A percentile compares a stretch with the other conserved stretches of the same genome.
Conservation (phyloP, 768 basidiomycete genomes). For the Russula olivacea region DNA sequence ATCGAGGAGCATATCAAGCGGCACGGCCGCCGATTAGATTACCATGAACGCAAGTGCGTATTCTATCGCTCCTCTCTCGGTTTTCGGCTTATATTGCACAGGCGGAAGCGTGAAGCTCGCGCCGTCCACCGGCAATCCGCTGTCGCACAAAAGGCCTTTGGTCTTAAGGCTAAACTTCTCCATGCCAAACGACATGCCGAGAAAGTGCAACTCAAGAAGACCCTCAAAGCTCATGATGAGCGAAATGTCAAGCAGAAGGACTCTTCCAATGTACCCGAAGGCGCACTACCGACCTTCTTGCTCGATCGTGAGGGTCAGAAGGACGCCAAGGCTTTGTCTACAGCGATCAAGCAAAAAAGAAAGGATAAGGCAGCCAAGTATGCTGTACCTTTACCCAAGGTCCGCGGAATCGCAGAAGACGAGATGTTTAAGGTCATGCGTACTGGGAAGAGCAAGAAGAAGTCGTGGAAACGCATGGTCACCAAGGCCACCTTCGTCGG, state of each 20-base stretch:
- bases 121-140: slow-evolving; percentile 73
- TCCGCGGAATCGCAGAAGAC: slow-evolving; percentile 96
- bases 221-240: slow-evolving; percentile 99
- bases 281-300: slow-evolving; percentile 90
- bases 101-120: slow-evolving; percentile 80
- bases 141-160: slow-evolving; percentile 88
- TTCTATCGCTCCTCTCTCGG: not conserved
- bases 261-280: slow-evolving; percentile 74
- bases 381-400: slow-evolving; percentile 93
- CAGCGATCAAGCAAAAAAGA: slow-evolving; percentile 95
- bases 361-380: slow-evolving; percentile 99
- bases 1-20: slow-evolving; percentile 98
- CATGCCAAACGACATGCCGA: slow-evolving; percentile 95
- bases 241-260: slow-evolving; percentile 95
- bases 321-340: slow-evolving; percentile 93
- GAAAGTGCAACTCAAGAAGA: slow-evolving; percentile 98
- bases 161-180: slow-evolving; percentile 95
- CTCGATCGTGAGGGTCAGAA: slow-evolving; percentile 97
- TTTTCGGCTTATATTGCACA: slow-evolving; percentile 30
- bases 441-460: slow-evolving; percentile 93
- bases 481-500: slow-evolving; percentile 99
- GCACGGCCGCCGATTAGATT: slow-evolving; percentile 92
- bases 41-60: slow-evolving; percentile 89
- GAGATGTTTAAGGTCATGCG: slow-evolving; percentile 99
- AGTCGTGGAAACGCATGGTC: slow-evolving; percentile 99